Conservation (phyloP, 176 grass and related monocot species). For the Carex kokanica region DNA sequence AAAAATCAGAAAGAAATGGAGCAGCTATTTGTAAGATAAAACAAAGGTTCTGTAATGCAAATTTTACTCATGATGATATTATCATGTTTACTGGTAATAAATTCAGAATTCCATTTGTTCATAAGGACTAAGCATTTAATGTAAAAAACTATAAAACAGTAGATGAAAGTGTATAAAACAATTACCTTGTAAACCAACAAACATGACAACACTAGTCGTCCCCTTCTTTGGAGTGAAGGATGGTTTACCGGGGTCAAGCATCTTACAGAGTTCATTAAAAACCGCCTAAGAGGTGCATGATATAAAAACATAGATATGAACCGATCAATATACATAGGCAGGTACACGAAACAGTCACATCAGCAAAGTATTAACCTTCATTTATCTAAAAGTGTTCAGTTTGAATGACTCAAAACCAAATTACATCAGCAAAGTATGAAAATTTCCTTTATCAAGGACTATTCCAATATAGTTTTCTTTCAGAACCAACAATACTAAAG, state of each 20-base stretch:
- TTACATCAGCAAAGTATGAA: too few species aligned
- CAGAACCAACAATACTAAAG: background rate
- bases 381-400: too few species aligned
- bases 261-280: conserved; percentile 88
- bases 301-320: conserved; percentile 5
- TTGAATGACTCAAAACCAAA: too few species aligned
- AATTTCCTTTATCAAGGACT: too few species aligned
- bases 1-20: background rate
- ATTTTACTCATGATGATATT: background rate
- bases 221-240: conserved; percentile 82
- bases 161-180: background rate
- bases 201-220: conserved; percentile 77
- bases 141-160: background rate
- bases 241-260: conserved; percentile 92
- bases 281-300: conserved; percentile 40
- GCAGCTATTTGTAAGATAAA: background rate
- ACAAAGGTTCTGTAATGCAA: background rate
- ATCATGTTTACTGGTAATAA: background rate
- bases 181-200: conserved; percentile 86
- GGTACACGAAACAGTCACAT: background rate
- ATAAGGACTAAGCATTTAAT: background rate
- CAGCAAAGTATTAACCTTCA: too few species aligned
- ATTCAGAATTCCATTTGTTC: background rate
- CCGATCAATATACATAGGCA: background rate
- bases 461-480: background rate